These are phyloP conservation scores for Musa beccarii DNA, from an alignment of 176 grass and related monocot species.

Conservation along the genomic window DNA sequence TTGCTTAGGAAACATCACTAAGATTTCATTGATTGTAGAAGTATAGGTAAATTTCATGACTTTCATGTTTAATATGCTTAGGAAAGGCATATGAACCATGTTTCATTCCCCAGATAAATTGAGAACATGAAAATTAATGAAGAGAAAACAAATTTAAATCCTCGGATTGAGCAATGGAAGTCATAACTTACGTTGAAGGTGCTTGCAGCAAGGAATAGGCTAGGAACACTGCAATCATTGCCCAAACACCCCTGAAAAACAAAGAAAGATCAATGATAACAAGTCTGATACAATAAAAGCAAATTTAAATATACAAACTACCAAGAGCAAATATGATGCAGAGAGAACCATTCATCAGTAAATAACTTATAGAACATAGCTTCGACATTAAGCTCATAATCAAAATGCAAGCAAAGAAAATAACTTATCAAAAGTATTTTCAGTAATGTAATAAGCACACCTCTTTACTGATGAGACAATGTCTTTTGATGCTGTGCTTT, in stretches of 20 bases:
- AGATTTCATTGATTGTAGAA: too few species aligned
- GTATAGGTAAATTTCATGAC: too few species aligned
- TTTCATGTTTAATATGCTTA: too few species aligned
- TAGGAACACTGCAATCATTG: constrained; percentile 95
- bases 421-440: not conserved
- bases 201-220: constrained; percentile 99
- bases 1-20: too few species aligned
- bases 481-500: constrained; percentile 49
- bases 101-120: too few species aligned
- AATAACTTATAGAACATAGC: too few species aligned
- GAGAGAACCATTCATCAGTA: not conserved
- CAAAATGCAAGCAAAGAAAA: too few species aligned
- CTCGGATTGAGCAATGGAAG: not conserved
- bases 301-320: not conserved
- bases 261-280: not conserved
- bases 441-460: constrained; percentile 22
- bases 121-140: not conserved
- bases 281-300: not conserved
- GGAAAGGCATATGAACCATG: too few species aligned
- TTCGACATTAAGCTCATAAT: too few species aligned
- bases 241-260: constrained; percentile 67
- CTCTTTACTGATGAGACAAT: constrained; percentile 74
- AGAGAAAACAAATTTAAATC: not conserved
- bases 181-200: constrained; percentile 82
- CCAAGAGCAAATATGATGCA: not conserved